Conservation (phyloP, 164 flowering plant genomes). For the Macadamia tetraphylla region DNA sequence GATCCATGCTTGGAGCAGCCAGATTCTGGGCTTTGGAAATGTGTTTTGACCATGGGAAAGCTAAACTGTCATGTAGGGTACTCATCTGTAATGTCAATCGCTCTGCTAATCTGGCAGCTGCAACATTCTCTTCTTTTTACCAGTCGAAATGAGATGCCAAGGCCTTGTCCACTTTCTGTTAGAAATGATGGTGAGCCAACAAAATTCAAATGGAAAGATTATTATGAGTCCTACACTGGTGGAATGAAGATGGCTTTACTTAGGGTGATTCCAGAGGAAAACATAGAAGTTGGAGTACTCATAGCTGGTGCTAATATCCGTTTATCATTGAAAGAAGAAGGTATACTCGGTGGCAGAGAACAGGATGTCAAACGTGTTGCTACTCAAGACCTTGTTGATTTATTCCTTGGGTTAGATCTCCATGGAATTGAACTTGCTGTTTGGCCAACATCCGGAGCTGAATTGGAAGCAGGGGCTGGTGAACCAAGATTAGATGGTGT, state of each 20-base stretch:
- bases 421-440: conserved; percentile 49
- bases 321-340: conserved; percentile 39
- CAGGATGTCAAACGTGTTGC: conserved; percentile 7
- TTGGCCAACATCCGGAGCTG: conserved; percentile 49
- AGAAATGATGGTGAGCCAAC: conserved; percentile 15
- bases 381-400: conserved; percentile 20
- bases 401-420: conserved; percentile 37
- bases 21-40: conserved; percentile 40
- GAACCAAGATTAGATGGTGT: conserved; percentile 18
- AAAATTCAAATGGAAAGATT: conserved; percentile 21
- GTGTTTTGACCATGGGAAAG: conserved; percentile 54
- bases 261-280: conserved; percentile 48
- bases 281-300: conserved; percentile 50
- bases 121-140: conserved; percentile 28
- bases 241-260: conserved; percentile 29
- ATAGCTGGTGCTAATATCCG: conserved; percentile 56
- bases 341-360: conserved; percentile 13
- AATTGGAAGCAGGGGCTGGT: conserved; percentile 19
- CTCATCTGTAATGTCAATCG: conserved; percentile 40
- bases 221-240: conserved; percentile 18
- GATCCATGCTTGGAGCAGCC: conserved; percentile 27
- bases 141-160: conserved; percentile 11
- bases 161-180: conserved; percentile 26
- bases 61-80: conserved; percentile 48
- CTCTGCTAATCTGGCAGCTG: conserved; percentile 44